Percentiles rank a stretch among this genome's conserved stretches.
phyloP scores from a whole-genome alignment of 225 moss, liverwort and hornwort genomes.

The Takakia lepidozioides region DNA sequence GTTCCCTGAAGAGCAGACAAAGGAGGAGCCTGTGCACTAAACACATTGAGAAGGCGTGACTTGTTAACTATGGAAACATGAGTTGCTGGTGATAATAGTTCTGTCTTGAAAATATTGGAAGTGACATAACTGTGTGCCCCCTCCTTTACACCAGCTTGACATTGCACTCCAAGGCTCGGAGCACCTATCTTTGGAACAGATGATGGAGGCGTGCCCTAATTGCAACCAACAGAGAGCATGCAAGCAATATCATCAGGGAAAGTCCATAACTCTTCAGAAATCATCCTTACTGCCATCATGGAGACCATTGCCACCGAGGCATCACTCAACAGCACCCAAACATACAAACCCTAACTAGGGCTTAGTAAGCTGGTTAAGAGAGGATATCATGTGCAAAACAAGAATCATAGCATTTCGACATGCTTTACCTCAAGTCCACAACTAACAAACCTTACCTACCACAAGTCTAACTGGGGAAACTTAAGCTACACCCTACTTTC shows the following conservation, averaged over 20 bases:
- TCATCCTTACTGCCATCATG: too few species aligned
- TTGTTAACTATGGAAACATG: slow-evolving; percentile 50
- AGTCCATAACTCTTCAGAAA: too few species aligned
- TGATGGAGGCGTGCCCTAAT: slow-evolving; percentile 14
- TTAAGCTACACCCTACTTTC: too few species aligned
- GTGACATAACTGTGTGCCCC: slow-evolving; percentile 8
- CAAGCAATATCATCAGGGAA: slow-evolving; percentile 16
- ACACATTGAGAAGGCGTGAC: slow-evolving; percentile 57
- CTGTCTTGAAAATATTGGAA: slow-evolving; percentile 15
- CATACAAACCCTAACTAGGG: too few species aligned
- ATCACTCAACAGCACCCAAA: too few species aligned
- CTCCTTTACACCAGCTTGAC: slow-evolving; percentile 14
- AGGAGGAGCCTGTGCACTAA: slow-evolving; percentile 50
- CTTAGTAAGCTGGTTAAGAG: too few species aligned
- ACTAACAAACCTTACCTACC: too few species aligned
- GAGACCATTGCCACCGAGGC: too few species aligned
- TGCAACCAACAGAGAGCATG: slow-evolving; percentile 24
- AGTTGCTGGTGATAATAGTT: slow-evolving; percentile 15
- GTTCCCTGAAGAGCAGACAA: slow-evolving; percentile 27
- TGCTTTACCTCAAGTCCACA: too few species aligned
- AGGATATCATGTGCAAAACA: too few species aligned
- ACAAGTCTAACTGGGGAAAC: too few species aligned
- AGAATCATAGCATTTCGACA: too few species aligned
- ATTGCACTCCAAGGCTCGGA: slow-evolving; percentile 16
- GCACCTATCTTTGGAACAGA: slow-evolving; percentile 17